Conservation (phyloP, 108 stramenopile species). For the Bacterosira constricta region DNA sequence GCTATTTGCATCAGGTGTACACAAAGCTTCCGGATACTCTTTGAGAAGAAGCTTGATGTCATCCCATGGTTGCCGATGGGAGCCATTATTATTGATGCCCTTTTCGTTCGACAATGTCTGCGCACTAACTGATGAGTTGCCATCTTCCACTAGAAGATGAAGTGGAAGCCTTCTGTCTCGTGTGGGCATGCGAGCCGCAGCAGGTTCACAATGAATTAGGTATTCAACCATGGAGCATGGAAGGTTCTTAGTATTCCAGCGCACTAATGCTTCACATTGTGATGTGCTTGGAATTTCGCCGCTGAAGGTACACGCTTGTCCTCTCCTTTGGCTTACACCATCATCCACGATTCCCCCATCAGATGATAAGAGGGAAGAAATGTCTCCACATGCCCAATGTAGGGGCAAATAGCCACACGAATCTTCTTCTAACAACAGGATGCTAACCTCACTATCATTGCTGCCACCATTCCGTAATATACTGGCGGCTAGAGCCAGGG, state of each 20-base stretch:
- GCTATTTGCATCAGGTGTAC: constrained; percentile 14
- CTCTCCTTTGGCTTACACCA: not conserved
- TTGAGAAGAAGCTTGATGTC: constrained; percentile 23
- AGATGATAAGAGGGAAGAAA: not conserved
- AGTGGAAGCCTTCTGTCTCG: constrained; percentile 24
- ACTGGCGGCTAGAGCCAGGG: constrained; percentile 31
- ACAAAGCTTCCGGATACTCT: constrained; percentile 30
- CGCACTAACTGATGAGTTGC: not conserved
- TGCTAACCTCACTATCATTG: not conserved
- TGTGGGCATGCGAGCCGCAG: constrained; percentile 25
- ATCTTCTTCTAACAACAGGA: constrained; percentile 7
- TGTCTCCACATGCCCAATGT: constrained; percentile 32
- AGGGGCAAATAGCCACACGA: constrained; percentile 33
- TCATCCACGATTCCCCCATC: not conserved
- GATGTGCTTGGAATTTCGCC: not conserved
- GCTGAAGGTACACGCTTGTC: not conserved
- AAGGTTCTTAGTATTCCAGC: constrained; percentile 12
- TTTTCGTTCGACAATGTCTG: not conserved
- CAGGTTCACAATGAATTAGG: constrained; percentile 14
- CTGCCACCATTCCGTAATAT: not conserved
- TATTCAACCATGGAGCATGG: constrained; percentile 28
- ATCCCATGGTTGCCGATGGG: constrained; percentile 5
- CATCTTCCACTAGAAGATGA: constrained; percentile 25
- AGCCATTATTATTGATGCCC: not conserved
- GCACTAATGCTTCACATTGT: not conserved